Evolutionary conservation across 1,139 yeast genomes (phyloP).

Genomic region (Kazachstania sp.): DNA sequence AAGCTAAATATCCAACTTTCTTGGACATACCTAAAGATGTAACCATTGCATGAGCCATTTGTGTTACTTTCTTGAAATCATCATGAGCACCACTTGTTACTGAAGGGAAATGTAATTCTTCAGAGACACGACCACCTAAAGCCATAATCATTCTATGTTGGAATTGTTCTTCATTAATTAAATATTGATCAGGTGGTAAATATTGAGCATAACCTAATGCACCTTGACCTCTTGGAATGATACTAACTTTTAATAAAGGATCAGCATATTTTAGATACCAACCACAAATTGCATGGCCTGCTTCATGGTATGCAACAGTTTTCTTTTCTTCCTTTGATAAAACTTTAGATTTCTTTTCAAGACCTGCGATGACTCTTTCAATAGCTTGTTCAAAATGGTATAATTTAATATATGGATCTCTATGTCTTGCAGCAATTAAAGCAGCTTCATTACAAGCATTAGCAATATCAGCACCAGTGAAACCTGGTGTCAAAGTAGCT

Average conservation of each 20-base stretch:
- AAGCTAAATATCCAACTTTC: slow-evolving; percentile 74
- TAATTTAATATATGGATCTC: slow-evolving; percentile 56
- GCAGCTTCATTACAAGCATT: slow-evolving; percentile 97
- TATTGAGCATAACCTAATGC: slow-evolving; percentile 98
- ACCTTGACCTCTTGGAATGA: slow-evolving; percentile 93
- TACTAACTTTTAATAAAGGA: slow-evolving; percentile 88
- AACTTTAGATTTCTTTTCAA: slow-evolving; percentile 82
- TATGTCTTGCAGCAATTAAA: slow-evolving; percentile 82
- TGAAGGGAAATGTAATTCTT: slow-evolving; percentile 78
- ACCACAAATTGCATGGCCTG: slow-evolving; percentile 98
- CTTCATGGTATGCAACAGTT: slow-evolving; percentile 94
- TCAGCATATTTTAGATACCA: slow-evolving; percentile 89
- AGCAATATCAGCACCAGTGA: slow-evolving; percentile 97
- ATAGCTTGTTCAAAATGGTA: slow-evolving; percentile 90
- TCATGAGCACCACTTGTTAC: slow-evolving; percentile 96
- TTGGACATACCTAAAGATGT: slow-evolving; percentile 85
- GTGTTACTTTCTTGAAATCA: slow-evolving; percentile 93
- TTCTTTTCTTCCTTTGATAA: slow-evolving; percentile 75
- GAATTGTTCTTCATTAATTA: slow-evolving; percentile 70
- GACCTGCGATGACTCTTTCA: slow-evolving; percentile 93
- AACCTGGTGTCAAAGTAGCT: slow-evolving; percentile 95
- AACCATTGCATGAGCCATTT: slow-evolving; percentile 91
- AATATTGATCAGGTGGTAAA: slow-evolving; percentile 85
- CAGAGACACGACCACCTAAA: slow-evolving; percentile 92
- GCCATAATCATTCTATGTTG: slow-evolving; percentile 93